Percentiles rank a stretch among this genome's conserved stretches.
Conservation (phyloP, 129 eudicot species). For the Apium graveolens region DNA sequence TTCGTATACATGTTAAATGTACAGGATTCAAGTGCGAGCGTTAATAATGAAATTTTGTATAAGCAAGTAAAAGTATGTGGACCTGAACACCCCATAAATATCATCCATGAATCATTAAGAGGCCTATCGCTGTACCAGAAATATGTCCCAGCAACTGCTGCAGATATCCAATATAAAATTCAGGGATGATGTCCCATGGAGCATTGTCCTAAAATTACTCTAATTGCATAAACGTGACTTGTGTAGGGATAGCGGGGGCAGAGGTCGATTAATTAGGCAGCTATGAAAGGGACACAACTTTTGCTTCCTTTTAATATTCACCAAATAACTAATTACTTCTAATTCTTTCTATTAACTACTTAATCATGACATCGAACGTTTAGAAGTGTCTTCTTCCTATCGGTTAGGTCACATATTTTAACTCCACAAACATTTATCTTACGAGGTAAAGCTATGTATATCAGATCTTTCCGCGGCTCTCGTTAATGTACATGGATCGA, state of each 20-base stretch:
- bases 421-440: neutral
- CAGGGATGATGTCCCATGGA: neutral
- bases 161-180: neutral
- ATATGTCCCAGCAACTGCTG: neutral
- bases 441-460: neutral
- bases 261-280: neutral
- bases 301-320: too few relatives aligned
- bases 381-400: neutral
- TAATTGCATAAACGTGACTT: neutral
- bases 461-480: neutral
- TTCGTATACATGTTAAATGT: neutral
- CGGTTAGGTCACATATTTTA: neutral
- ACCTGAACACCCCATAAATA: neutral
- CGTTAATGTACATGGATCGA: neutral
- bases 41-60: neutral
- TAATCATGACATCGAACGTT: neutral
- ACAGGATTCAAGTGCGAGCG: neutral
- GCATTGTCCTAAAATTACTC: constrained; percentile 4
- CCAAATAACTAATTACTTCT: neutral
- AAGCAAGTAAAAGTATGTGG: neutral
- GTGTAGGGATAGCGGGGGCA: neutral
- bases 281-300: neutral
- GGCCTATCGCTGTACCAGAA: neutral
- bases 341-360: neutral
- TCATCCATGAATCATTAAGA: neutral